phyloP scores from a whole-genome alignment of 345 rosid genomes.

The Arabidopsis suecica region DNA sequence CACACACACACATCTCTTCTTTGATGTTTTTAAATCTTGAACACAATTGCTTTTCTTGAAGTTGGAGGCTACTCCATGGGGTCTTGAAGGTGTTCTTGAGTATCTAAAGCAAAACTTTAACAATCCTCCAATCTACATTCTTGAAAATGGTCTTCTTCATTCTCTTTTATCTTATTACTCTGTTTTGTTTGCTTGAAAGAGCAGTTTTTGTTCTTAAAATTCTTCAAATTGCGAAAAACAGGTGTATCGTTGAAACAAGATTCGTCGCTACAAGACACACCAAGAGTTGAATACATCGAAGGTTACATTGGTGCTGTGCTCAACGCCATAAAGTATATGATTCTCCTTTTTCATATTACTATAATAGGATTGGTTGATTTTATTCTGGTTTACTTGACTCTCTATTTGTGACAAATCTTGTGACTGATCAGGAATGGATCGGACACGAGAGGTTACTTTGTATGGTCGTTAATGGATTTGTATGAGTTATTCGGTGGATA shows the following conservation, averaged over 20 bases:
- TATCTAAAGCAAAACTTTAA: conserved; percentile 48
- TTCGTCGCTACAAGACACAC: conserved; percentile 48
- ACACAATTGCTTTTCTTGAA: conserved; percentile 23
- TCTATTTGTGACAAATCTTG: too few species aligned
- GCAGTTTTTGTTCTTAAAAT: conserved; percentile 11
- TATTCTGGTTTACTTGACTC: too few species aligned
- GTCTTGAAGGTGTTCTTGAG: conserved; percentile 45
- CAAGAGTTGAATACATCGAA: conserved; percentile 46
- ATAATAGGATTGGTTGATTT: too few species aligned
- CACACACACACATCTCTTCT: neutral
- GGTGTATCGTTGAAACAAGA: conserved; percentile 40
- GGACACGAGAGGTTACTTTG: conserved; percentile 56
- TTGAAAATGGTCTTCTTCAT: conserved; percentile 52
- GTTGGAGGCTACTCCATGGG: conserved; percentile 48
- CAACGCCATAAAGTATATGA: conserved; percentile 47
- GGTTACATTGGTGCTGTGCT: conserved; percentile 51
- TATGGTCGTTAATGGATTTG: conserved; percentile 59
- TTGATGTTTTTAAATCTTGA: neutral
- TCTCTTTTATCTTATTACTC: neutral
- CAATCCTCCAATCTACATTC: conserved; percentile 56
- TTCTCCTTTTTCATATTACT: too few species aligned
- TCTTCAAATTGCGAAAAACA: neutral
- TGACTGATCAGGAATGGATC: conserved; percentile 47
- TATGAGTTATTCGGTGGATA: conserved; percentile 47
- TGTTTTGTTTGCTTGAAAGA: too few species aligned